Percentiles rank a stretch among this genome's conserved stretches.
phyloP scores from a whole-genome alignment of 2,329 filamentous ascomycete species.

The Alternaria hordeiaustralica region DNA sequence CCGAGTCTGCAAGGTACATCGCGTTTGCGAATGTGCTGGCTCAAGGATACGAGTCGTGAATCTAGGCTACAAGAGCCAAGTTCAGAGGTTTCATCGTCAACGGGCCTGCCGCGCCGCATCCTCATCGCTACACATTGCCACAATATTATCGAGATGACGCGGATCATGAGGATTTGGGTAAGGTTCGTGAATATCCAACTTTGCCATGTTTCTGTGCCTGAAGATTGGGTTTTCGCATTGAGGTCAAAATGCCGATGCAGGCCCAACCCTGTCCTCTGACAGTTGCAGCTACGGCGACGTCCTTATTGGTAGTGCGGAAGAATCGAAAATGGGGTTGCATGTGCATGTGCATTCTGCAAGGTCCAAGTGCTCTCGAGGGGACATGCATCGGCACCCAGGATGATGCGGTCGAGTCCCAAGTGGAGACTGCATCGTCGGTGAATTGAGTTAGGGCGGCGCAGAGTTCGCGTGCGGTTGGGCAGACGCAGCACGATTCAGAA shows the following conservation, averaged over 20 bases:
- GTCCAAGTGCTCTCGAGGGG: conserved; percentile 14
- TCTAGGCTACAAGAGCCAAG: conserved; percentile 12
- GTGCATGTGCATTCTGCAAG: conserved; percentile 22
- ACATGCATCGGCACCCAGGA: conserved; percentile 16
- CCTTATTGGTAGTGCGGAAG: conserved; percentile 35
- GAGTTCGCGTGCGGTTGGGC: conserved; percentile 14
- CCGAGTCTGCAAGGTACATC: conserved; percentile 20
- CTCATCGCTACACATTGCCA: neutral
- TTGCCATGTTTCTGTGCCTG: neutral
- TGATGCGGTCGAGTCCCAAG: conserved; percentile 2
- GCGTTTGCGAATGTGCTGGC: conserved; percentile 15
- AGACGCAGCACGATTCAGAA: conserved; percentile 12
- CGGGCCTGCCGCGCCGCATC: neutral
- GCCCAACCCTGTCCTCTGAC: conserved; percentile 14
- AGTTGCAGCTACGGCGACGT: conserved; percentile 20
- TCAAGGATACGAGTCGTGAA: conserved; percentile 18
- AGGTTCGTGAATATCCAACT: neutral
- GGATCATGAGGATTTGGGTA: neutral
- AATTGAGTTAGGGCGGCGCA: conserved; percentile 12
- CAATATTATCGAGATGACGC: neutral
- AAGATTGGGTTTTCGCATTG: conserved; percentile 16
- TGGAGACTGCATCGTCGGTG: conserved; percentile 8
- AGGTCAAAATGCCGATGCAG: conserved; percentile 8
- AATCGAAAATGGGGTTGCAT: conserved; percentile 29
- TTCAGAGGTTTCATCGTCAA: conserved; percentile 13